Conservation (phyloP, 2,329 filamentous ascomycete genomes). For the Colletotrichum liaoningense region DNA sequence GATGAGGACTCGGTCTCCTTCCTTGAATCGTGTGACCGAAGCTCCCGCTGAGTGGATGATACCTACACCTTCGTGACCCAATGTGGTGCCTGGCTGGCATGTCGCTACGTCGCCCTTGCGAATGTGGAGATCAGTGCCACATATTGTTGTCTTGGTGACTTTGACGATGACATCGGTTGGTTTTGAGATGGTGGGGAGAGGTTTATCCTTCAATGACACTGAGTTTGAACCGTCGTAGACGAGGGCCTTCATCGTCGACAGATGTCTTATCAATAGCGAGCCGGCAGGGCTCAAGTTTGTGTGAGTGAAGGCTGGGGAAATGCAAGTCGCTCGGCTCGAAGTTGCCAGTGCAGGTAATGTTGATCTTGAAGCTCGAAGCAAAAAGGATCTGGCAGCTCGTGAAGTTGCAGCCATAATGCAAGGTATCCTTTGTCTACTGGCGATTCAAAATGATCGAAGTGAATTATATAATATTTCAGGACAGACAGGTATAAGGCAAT, state of each 20-base stretch:
- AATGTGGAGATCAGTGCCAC: slow-evolving; percentile 49
- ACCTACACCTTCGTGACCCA: slow-evolving; percentile 57
- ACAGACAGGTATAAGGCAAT: background rate
- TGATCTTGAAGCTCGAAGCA: background rate
- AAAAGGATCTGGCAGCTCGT: background rate
- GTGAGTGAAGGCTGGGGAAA: background rate
- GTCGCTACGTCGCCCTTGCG: slow-evolving; percentile 44
- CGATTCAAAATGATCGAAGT: background rate
- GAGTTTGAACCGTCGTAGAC: slow-evolving; percentile 51
- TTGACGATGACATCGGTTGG: slow-evolving; percentile 49
- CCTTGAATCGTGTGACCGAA: slow-evolving; percentile 45
- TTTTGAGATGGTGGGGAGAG: slow-evolving; percentile 43
- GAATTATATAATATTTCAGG: background rate
- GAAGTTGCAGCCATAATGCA: background rate
- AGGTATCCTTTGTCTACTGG: too few species aligned
- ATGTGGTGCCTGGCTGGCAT: slow-evolving; percentile 35
- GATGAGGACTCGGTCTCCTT: slow-evolving; percentile 54
- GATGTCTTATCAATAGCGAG: background rate
- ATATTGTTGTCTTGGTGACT: slow-evolving; percentile 48
- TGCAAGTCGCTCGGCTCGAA: too few species aligned
- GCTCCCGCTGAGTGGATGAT: slow-evolving; percentile 48
- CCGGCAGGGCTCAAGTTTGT: background rate
- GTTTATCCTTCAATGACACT: slow-evolving; percentile 47
- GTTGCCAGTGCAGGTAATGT: background rate
- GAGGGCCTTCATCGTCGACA: slow-evolving; percentile 57